phyloP scores from a whole-genome alignment of 495 filamentous ascomycete species.

The Penicillium samsonianum region DNA sequence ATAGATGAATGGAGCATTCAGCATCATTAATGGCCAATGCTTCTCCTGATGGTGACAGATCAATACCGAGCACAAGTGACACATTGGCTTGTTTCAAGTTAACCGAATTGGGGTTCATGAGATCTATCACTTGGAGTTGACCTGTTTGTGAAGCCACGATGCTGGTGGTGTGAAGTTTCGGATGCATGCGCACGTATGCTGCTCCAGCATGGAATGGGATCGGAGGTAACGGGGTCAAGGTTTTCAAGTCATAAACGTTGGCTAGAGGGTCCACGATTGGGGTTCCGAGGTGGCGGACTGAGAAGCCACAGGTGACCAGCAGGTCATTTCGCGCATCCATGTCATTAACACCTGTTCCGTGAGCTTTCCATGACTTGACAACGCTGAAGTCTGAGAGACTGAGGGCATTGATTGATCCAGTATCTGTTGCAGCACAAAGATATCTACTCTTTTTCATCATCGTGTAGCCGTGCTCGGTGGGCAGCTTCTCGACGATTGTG shows the following conservation, averaged over 20 bases:
- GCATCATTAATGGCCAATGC: constrained; percentile 80
- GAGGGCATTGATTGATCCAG: constrained; percentile 81
- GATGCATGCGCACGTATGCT: constrained; percentile 93
- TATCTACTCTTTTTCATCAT: constrained; percentile 89
- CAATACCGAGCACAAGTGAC: constrained; percentile 70
- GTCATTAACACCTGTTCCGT: constrained; percentile 80
- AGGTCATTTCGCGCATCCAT: constrained; percentile 94
- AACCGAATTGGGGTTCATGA: constrained; percentile 89
- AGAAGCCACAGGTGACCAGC: constrained; percentile 93
- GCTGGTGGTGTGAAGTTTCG: constrained; percentile 86
- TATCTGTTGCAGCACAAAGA: constrained; percentile 86
- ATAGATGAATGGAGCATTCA: constrained; percentile 78
- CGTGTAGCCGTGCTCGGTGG: constrained; percentile 73
- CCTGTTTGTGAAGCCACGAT: constrained; percentile 88
- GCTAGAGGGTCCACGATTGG: constrained; percentile 83
- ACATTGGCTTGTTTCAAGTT: constrained; percentile 87
- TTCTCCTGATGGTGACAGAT: constrained; percentile 88
- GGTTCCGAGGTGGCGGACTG: constrained; percentile 62
- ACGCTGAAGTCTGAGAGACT: constrained; percentile 75
- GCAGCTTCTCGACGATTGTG: constrained; percentile 69
- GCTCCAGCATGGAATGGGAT: constrained; percentile 91
- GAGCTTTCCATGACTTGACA: constrained; percentile 84
- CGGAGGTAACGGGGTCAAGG: constrained; percentile 76
- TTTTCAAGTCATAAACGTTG: constrained; percentile 92
- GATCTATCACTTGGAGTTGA: constrained; percentile 89